A percentile compares a stretch with the other conserved stretches of the same genome.
Evolutionary conservation across 75 land plant species (phyloP).

Genomic region (Chamaecyparis obtusa): DNA sequence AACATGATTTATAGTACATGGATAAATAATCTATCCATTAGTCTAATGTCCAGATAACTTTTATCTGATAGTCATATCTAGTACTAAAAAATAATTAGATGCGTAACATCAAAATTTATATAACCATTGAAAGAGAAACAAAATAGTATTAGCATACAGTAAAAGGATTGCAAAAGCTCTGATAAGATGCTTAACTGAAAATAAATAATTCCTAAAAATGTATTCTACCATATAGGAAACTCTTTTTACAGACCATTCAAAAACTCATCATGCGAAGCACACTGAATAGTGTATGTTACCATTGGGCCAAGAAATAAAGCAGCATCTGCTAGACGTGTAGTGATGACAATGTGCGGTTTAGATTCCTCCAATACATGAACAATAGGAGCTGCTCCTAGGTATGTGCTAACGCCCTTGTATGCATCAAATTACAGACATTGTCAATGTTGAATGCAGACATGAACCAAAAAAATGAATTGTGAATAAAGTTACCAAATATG

Average conservation of each 20-base stretch:
- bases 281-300: slow-evolving; percentile 42
- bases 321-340: slow-evolving; percentile 90
- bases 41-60: background rate
- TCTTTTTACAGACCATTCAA: background rate
- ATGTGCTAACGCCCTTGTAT: slow-evolving; percentile 73
- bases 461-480: background rate
- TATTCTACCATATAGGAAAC: background rate
- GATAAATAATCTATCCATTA: background rate
- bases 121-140: background rate
- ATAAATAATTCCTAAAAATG: background rate
- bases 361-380: slow-evolving; percentile 70
- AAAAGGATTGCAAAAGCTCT: background rate
- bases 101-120: background rate
- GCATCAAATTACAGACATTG: slow-evolving; percentile 5
- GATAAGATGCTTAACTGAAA: background rate
- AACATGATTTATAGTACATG: background rate
- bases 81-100: background rate
- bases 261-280: background rate
- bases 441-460: background rate
- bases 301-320: slow-evolving; percentile 88
- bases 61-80: background rate
- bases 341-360: slow-evolving; percentile 75
- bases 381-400: slow-evolving; percentile 87
- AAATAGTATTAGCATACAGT: background rate
- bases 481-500: background rate